Percentiles rank a stretch among this genome's conserved stretches.
phyloP scores from a whole-genome alignment of 148 eudicot genomes.

The Dianthus caryophyllus region DNA sequence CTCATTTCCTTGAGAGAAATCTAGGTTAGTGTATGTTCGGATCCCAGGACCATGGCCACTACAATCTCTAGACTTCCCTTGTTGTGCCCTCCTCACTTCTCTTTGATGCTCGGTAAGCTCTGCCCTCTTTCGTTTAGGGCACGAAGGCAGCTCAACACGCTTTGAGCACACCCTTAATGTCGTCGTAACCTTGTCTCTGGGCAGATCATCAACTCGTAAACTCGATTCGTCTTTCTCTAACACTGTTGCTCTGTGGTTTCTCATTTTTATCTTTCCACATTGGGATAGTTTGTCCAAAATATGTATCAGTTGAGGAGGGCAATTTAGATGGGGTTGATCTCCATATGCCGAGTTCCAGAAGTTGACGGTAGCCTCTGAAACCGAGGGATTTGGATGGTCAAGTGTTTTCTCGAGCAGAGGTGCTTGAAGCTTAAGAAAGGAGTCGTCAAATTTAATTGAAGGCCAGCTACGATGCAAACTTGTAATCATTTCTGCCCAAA shows the following conservation, averaged over 20 bases:
- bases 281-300: slow-evolving; percentile 63
- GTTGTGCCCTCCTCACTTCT: too few relatives aligned
- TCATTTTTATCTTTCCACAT: slow-evolving; percentile 42
- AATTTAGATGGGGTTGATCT: slow-evolving; percentile 37
- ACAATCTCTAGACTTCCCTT: too few relatives aligned
- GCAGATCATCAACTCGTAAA: slow-evolving; percentile 12
- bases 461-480: slow-evolving; percentile 53
- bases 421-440: slow-evolving; percentile 54
- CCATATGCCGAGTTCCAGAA: slow-evolving; percentile 85
- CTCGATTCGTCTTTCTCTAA: slow-evolving; percentile 17
- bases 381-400: slow-evolving; percentile 56
- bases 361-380: slow-evolving; percentile 49
- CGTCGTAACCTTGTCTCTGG: slow-evolving; percentile 35
- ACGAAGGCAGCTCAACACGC: slow-evolving; percentile 48
- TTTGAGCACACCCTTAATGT: slow-evolving; percentile 49
- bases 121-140: too few relatives aligned
- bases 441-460: slow-evolving; percentile 45
- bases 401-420: slow-evolving; percentile 57
- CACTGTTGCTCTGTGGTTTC: slow-evolving; percentile 24
- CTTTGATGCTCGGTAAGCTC: too few relatives aligned
- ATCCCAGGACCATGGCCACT: slow-evolving; percentile 87
- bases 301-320: slow-evolving; percentile 47
- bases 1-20: slow-evolving; percentile 78
- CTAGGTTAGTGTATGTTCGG: slow-evolving; percentile 63
- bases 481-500: slow-evolving; percentile 61